Evolutionary conservation across 495 filamentous ascomycete species (phyloP), one percentile per base, ranked within the genome.

Genomic region (Ascodesmis nigricans): DNA sequence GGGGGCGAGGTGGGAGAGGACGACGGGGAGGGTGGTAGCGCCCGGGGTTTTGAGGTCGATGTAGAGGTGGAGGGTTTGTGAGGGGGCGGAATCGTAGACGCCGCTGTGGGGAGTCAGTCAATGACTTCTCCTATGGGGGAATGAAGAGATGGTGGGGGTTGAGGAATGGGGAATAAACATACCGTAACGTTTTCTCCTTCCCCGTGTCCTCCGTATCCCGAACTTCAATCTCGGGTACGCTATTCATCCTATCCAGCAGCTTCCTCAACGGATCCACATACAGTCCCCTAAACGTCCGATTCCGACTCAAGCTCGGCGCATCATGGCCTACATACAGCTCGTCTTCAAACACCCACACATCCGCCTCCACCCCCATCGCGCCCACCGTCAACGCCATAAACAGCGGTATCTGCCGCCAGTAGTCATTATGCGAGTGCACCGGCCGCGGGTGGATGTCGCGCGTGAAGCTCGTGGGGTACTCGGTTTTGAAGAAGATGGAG

Each of bases 371-470:
- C 1, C 65, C 62, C n/a, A 67, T 66, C 46, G 67, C 73, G 21
- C 83, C 78, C 20, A 64, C 70, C 44, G 70, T 70, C 4, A 75
- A 59, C n/a, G 66, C 73, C 20, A 41, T 36, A 28, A 58, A 75
- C 2, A 77, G 59, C 0, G 83, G 83, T 2, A 83, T 63, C 4
- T 58, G 64, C 1, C 81, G 74, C 72, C 71, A 91, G 58, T 92
- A 91, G 58, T 92, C 82, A 49, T 92, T 92, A 53, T 92, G 82
- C 1, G 77, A 84, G 53, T 78, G 67, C 38, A 52, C 41, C 5
- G 47, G 47, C 2, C 32, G 21, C 0, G 47, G 47, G 2, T 36
- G 38, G 8, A 52, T 35, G 20, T 47, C 48, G 31, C 48, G 39
- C 15, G 40, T 50, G 47, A 79, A 73, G 55, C 79, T 70, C 1